A percentile compares a stretch with the other conserved stretches of the same genome.
Evolutionary conservation across 2,329 filamentous ascomycete genomes (phyloP).

Genomic region (Lecanicillium sp.): DNA sequence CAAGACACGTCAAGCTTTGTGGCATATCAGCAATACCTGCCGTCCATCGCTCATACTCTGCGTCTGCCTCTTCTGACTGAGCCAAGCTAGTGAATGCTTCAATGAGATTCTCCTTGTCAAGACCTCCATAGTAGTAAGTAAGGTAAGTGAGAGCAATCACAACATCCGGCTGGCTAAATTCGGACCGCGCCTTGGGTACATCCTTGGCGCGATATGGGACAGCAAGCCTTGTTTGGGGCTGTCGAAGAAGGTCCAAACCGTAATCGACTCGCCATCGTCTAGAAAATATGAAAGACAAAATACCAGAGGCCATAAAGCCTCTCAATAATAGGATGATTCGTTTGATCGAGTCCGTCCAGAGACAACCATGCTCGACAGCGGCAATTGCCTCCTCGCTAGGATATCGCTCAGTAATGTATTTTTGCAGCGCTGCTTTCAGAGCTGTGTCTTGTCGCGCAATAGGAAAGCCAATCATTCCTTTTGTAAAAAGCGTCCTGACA

Average conservation of each 20-base stretch:
- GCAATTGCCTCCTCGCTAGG: slow-evolving; percentile 19
- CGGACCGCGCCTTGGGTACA: slow-evolving; percentile 43
- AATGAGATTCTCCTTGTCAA: slow-evolving; percentile 42
- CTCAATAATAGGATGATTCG: slow-evolving; percentile 38
- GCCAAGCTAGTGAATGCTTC: slow-evolving; percentile 25
- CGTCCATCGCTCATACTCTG: slow-evolving; percentile 45
- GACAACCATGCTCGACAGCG: slow-evolving; percentile 23
- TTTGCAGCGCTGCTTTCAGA: too few species aligned
- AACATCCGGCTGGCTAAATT: slow-evolving; percentile 56
- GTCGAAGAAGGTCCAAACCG: slow-evolving; percentile 39
- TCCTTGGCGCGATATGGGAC: slow-evolving; percentile 57
- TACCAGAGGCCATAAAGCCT: slow-evolving; percentile 46
- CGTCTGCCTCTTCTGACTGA: slow-evolving; percentile 36
- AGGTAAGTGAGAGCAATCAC: slow-evolving; percentile 48
- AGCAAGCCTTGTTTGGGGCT: slow-evolving; percentile 36
- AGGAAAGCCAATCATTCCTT: slow-evolving; percentile 33
- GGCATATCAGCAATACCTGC: slow-evolving; percentile 24
- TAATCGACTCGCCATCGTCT: slow-evolving; percentile 61
- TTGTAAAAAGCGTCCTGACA: slow-evolving; percentile 18
- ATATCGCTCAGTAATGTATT: slow-evolving; percentile 22
- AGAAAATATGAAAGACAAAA: slow-evolving; percentile 46
- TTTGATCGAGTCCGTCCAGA: slow-evolving; percentile 26
- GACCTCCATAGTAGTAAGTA: slow-evolving; percentile 48
- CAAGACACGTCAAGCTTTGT: slow-evolving; percentile 28
- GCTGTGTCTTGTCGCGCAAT: slow-evolving; percentile 25